Conservation (phyloP, 2,329 filamentous ascomycete genomes). For the Botrytis cinerea region DNA sequence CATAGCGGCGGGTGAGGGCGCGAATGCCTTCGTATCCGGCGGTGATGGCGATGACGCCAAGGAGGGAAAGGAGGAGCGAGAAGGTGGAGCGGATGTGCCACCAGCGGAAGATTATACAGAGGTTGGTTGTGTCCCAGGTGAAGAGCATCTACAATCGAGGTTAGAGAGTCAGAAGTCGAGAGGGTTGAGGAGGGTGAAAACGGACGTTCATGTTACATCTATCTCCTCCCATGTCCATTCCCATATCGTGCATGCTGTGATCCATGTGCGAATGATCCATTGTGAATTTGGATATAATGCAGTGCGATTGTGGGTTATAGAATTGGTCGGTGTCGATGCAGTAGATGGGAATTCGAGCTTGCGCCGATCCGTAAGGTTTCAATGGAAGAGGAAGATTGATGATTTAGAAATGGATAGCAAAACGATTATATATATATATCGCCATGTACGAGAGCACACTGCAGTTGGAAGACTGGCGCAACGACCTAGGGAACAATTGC, state of each 20-base stretch:
- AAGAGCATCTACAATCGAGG: conserved; percentile 80
- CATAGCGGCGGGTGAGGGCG: conserved; percentile 74
- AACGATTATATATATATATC: not conserved
- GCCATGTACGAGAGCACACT: not conserved
- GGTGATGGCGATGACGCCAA: conserved; percentile 78
- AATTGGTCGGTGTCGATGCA: not conserved
- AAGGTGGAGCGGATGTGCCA: conserved; percentile 80
- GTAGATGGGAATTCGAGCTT: not conserved
- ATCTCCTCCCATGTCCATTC: conserved; percentile 53
- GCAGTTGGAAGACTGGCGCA: not conserved
- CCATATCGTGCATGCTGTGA: conserved; percentile 50
- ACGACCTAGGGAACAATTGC: not conserved
- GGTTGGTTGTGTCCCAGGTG: conserved; percentile 89
- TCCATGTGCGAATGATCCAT: conserved; percentile 30
- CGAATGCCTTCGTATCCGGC: conserved; percentile 94
- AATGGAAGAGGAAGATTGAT: not conserved
- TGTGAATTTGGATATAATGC: not conserved
- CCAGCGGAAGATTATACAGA: conserved; percentile 92
- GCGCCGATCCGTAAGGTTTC: not conserved
- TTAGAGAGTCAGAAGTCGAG: not conserved
- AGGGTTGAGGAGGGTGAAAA: not conserved
- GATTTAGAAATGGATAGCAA: not conserved
- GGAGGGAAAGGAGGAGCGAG: conserved; percentile 77
- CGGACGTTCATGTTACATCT: conserved; percentile 92
- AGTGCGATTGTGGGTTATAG: not conserved